Conservation (phyloP, 1,284 basidiomycete genomes). For the Pterula multifida region DNA sequence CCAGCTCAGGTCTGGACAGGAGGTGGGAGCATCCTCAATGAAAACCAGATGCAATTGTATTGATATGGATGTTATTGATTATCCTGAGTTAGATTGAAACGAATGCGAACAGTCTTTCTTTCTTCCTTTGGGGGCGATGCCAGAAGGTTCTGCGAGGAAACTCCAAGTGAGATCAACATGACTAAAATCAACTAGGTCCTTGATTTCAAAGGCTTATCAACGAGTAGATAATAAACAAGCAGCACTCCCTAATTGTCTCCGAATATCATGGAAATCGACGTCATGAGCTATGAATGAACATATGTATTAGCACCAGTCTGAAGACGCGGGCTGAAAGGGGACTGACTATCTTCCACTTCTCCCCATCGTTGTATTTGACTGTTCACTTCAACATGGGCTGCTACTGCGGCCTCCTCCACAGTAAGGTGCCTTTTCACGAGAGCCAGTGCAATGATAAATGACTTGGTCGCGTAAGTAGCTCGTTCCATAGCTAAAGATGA, state of each 20-base stretch:
- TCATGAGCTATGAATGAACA: conserved; percentile 62
- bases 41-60: too few relatives aligned
- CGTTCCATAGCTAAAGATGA: conserved; percentile 84
- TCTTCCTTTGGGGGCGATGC: too few relatives aligned
- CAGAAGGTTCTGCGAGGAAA: too few relatives aligned
- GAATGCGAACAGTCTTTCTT: too few relatives aligned
- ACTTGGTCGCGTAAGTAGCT: conserved; percentile 84
- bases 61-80: too few relatives aligned
- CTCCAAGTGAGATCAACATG: too few relatives aligned
- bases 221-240: conserved; percentile 28
- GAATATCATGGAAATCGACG: conserved; percentile 91
- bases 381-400: conserved; percentile 86
- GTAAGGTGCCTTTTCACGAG: conserved; percentile 67
- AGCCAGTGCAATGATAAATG: conserved; percentile 81
- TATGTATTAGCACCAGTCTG: conserved; percentile 1
- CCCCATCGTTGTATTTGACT: conserved; percentile 97
- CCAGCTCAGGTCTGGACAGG: too few relatives aligned
- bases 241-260: conserved; percentile 79
- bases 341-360: conserved; percentile 94
- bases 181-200: too few relatives aligned
- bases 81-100: too few relatives aligned
- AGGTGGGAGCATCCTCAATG: too few relatives aligned
- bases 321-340: conserved; percentile 6
- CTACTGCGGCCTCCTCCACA: conserved; percentile 78
- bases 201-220: neutral